Conservation (phyloP, 768 basidiomycete genomes). For the Lactifluus piperatus region DNA sequence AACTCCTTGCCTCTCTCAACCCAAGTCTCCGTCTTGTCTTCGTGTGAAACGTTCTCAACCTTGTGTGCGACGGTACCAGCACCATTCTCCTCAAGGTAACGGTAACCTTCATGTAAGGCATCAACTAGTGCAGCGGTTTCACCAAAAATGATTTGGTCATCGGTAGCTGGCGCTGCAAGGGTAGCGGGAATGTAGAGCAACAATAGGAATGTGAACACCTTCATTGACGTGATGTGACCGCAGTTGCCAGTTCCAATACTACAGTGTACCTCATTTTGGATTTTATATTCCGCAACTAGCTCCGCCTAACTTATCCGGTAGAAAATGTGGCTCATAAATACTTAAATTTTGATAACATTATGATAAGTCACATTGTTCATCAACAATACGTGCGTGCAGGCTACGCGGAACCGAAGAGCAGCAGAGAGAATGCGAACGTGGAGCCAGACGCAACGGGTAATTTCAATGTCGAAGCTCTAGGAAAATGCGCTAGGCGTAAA, state of each 20-base stretch:
- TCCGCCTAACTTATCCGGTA: neutral
- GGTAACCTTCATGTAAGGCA: conserved; percentile 8
- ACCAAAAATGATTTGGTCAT: conserved; percentile 38
- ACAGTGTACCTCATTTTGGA: too few relatives aligned
- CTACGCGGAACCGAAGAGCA: neutral
- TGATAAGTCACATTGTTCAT: neutral
- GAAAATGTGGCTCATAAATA: neutral
- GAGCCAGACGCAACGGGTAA: conserved; percentile 2
- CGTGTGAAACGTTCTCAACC: conserved; percentile 35
- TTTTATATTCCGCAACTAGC: neutral
- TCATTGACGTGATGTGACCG: conserved; percentile 30
- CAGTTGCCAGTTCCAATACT: too few relatives aligned
- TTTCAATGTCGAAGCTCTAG: neutral
- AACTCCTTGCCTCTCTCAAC: conserved; percentile 52
- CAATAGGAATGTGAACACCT: conserved; percentile 28
- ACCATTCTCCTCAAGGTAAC: conserved; percentile 19
- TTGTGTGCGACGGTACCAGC: conserved; percentile 33
- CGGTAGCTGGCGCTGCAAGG: conserved; percentile 32
- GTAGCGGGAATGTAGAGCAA: conserved; percentile 30
- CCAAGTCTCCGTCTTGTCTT: conserved; percentile 48
- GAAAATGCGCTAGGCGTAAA: conserved; percentile 7
- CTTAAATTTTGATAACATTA: conserved; percentile 13
- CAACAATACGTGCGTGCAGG: neutral
- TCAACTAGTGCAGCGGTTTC: conserved; percentile 22
- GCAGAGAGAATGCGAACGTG: conserved; percentile 9